Evolutionary conservation across 129 eudicot genomes (phyloP).

Genomic region (Scalesia atractyloides): DNA sequence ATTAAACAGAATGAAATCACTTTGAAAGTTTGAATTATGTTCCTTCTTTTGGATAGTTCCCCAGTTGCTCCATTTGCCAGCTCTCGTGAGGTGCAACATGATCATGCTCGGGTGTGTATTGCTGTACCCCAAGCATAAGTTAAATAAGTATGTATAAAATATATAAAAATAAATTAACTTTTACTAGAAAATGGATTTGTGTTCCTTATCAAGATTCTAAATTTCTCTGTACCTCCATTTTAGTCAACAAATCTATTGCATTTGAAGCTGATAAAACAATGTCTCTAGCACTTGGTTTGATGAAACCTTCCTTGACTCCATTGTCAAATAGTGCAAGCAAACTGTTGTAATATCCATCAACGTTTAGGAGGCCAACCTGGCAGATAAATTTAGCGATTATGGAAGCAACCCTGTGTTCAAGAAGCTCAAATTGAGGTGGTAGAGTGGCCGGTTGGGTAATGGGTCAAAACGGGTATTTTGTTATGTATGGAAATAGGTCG

Average conservation of each 20-base stretch:
- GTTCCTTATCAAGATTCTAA: background rate
- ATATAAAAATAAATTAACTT: background rate
- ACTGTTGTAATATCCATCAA: constrained; percentile 83
- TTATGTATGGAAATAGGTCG: background rate
- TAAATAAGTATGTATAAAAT: background rate
- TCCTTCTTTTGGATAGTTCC: constrained; percentile 52
- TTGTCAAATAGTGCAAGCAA: constrained; percentile 89
- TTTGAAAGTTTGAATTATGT: constrained; percentile 36
- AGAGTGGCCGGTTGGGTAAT: background rate
- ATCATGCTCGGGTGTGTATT: constrained; percentile 58
- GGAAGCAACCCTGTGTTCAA: constrained; percentile 2
- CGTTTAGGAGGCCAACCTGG: constrained; percentile 89
- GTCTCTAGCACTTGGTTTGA: constrained; percentile 69
- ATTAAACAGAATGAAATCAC: constrained; percentile 29
- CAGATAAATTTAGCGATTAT: constrained; percentile 6
- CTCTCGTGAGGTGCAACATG: constrained; percentile 91
- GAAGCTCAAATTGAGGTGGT: background rate
- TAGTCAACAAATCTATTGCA: constrained; percentile 66
- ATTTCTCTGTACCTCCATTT: constrained; percentile 69
- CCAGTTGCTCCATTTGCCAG: constrained; percentile 88
- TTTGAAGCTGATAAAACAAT: constrained; percentile 84
- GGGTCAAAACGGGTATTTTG: background rate
- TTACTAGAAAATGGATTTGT: background rate
- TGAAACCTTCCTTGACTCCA: constrained; percentile 97
- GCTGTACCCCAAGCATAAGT: constrained; percentile 45